Conservation (phyloP, 257 asterid species). For the Ocimum tenuiflorum region DNA sequence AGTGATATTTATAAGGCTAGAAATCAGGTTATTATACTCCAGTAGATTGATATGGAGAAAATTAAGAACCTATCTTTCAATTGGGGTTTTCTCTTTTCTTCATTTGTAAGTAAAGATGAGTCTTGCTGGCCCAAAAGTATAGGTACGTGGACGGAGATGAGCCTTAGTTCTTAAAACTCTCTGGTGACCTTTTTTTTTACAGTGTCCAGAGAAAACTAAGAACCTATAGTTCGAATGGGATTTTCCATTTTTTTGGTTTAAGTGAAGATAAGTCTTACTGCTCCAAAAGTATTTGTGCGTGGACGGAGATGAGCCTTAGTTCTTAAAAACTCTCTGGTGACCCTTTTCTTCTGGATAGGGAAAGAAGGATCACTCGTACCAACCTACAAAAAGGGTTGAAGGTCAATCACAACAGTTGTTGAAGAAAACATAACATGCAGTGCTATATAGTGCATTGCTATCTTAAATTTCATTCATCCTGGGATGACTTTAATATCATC, state of each 20-base stretch:
- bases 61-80: not conserved
- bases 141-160: slow-evolving; percentile 97
- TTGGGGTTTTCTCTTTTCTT: not conserved
- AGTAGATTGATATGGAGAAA: not conserved
- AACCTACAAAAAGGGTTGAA: slow-evolving; percentile 38
- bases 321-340: slow-evolving; percentile 88
- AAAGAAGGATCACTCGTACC: slow-evolving; percentile 85
- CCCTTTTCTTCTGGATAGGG: slow-evolving; percentile 95
- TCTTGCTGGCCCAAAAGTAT: slow-evolving; percentile 94
- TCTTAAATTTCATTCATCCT: slow-evolving; percentile 1
- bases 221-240: not conserved
- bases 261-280: slow-evolving; percentile 51
- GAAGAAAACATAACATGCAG: not conserved
- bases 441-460: not conserved
- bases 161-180: slow-evolving; percentile 94
- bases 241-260: not conserved
- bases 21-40: not conserved
- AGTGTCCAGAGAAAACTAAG: not conserved
- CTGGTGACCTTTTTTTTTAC: slow-evolving; percentile 67
- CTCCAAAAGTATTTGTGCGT: slow-evolving; percentile 92
- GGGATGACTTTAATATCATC: not conserved
- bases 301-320: slow-evolving; percentile 99
- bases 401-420: slow-evolving; percentile 2
- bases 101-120: slow-evolving; percentile 9
- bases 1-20: not conserved